Evolutionary conservation across 2,329 filamentous ascomycete genomes (phyloP), one percentile per base, ranked within the genome.

Genomic region (Colletotrichum paranaense): DNA sequence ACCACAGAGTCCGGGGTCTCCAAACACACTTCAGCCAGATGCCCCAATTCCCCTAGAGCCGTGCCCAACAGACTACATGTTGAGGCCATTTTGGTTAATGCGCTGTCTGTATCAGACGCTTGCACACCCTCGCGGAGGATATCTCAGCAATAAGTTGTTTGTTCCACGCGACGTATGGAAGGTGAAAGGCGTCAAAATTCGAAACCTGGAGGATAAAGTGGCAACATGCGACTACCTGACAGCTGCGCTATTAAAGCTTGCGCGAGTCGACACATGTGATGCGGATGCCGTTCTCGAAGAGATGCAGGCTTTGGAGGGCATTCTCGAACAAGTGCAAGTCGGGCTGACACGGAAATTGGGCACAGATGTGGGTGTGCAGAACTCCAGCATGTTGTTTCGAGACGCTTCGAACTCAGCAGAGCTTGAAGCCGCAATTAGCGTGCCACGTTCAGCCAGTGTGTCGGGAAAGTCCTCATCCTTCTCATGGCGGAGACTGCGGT

Each of bases 1-100:
- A 6, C 90, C 88, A 2, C 86, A 84, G 32, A 88, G 84, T 38
- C 89, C 93, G 1, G 91, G 91, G 2, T 92, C 91, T n/a, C 90
- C 92, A 3, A 92, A 92, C 69, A 86, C 88, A 4, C 81, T 89
- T n/a, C 86, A 87, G 14, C 79, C 86, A 0, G 92, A 95, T 76
- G 89, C 91, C 1, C 95, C 95, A 14, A 88, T 92, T 26, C 91
- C 95, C 0, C 88, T 99, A 5, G 97, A 99, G 79, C 94, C 97
- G 3, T 99, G 97, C 80, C 97, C 97, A 1, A 94, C 93, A 46
- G 95, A 97, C 53, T 92, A 93, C 73, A 88, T 98, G 78, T 88
- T 98, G n/a, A 92, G 97, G 24, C 97, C 97, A 2, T 99, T 98
- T 82, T 99, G 97, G 97, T 87, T 99, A 57, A 98, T 99, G 94